These are phyloP conservation scores for sweet orange (Citrus sinensis) DNA, from an alignment of 345 rosid species.

Conservation along the genomic window DVS_A1.0 CM039169.1:1592501-1593000, in stretches of 20 bases:
- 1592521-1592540: not conserved
- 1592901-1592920: not conserved
- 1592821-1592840: constrained; percentile 8
- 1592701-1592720: not conserved
- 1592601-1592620: constrained; percentile 69
- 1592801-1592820: constrained; percentile 17
- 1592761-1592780: constrained; percentile 45
- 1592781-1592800: constrained; percentile 44
- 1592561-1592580: constrained; percentile 37
- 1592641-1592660: constrained; percentile 48
- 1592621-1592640: constrained; percentile 46
- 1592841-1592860: not conserved
- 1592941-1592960: not conserved
- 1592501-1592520: not conserved
- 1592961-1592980: not conserved
- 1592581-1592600: constrained; percentile 51
- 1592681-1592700: not conserved
- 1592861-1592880: not conserved
- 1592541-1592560: constrained; percentile 25
- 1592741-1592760: constrained; percentile 68
- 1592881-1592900: not conserved
- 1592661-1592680: not conserved
- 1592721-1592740: not conserved
- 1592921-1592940: not conserved
- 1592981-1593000: not conserved